Evolutionary conservation across 2,329 filamentous ascomycete genomes (phyloP), one percentile per base, ranked within the genome.

Genomic region (Penicillium sp.): DNA sequence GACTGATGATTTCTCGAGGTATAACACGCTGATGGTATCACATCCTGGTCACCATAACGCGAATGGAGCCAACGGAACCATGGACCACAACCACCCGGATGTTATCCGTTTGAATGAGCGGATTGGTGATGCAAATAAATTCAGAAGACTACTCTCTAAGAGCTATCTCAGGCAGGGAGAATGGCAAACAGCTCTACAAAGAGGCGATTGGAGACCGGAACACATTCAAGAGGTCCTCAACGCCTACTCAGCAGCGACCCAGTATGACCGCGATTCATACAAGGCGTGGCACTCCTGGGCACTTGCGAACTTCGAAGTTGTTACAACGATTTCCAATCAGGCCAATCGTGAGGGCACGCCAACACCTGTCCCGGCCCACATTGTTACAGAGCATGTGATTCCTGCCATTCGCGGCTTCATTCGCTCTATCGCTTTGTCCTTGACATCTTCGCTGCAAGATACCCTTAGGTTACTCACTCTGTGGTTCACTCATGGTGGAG

Each of bases 271-370:
- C 29, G 84, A 86, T 53, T 99, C 92, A 83, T 99, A 99, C 76
- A 99, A 99, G 73, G 93, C 95, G 7, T 99, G 93, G 93, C 93
- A 99, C 71, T 88, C 93, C 0, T 99, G 93, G 92, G 95, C 93
- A 10, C 73, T 99, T 55, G 92, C 93, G 46, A 99, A 99, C 70
- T 99, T 99, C 63, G 92, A 99, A 72, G 93, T 99, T 49, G 91
- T 97, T 31, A 95, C 93, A 60, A 83, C 87, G 0, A 76, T 93
- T 49, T 82, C 85, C 8, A 79, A 86, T 18, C 80, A 83, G 49
- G 79, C 79, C 13, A 87, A 87, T 55, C 78, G 81, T 38, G 79
- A 81, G 53, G 74, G 66, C 36, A 63, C 60, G 22, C 59, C 64
- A 40, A 50, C 72, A 13, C 72, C 77, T 49, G 72, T 83, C 33